Evolutionary conservation across 768 basidiomycete genomes (phyloP).

Genomic region (Boletus edulis): DNA sequence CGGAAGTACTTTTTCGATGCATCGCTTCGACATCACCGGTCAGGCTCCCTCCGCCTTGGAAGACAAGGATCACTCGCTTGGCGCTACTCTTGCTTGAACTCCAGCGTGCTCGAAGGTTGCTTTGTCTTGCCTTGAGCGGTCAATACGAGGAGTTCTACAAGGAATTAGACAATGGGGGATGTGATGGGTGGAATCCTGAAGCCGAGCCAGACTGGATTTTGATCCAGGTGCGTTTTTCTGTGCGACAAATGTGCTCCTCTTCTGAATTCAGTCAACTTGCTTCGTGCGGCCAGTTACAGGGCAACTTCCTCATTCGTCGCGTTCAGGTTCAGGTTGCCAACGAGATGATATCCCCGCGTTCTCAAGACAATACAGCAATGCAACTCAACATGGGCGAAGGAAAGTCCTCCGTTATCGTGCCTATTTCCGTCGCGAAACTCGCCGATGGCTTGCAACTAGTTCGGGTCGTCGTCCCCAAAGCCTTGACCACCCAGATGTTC

Average conservation of each 20-base stretch:
- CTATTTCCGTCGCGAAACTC: slow-evolving; percentile 38
- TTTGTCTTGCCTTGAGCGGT: slow-evolving; percentile 14
- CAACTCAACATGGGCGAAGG: slow-evolving; percentile 37
- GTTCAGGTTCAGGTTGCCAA: slow-evolving; percentile 33
- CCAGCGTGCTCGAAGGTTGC: slow-evolving; percentile 36
- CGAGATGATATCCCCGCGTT: slow-evolving; percentile 44
- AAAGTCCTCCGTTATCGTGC: slow-evolving; percentile 38
- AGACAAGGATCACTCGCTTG: slow-evolving; percentile 21
- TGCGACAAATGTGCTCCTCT: too few relatives aligned
- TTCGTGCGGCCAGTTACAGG: too few relatives aligned
- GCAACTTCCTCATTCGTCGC: slow-evolving; percentile 9
- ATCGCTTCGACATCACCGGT: slow-evolving; percentile 23
- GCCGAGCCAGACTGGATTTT: slow-evolving; percentile 41
- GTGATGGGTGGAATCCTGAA: slow-evolving; percentile 16
- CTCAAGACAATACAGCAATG: slow-evolving; percentile 34
- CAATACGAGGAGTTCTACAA: slow-evolving; percentile 30
- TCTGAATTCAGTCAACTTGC: too few relatives aligned
- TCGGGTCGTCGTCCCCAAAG: slow-evolving; percentile 34
- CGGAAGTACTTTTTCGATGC: slow-evolving; percentile 21
- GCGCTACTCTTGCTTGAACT: slow-evolving; percentile 27
- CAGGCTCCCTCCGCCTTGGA: slow-evolving; percentile 25
- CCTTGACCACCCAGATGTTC: slow-evolving; percentile 45
- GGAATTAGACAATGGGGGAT: slow-evolving; percentile 21
- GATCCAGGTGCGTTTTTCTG: slow-evolving; percentile 34
- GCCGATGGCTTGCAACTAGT: slow-evolving; percentile 37